Percentiles rank a stretch among this genome's conserved stretches.
phyloP scores from a whole-genome alignment of 176 grass and related monocot species.

The Chrysopogon serrulatus region DNA sequence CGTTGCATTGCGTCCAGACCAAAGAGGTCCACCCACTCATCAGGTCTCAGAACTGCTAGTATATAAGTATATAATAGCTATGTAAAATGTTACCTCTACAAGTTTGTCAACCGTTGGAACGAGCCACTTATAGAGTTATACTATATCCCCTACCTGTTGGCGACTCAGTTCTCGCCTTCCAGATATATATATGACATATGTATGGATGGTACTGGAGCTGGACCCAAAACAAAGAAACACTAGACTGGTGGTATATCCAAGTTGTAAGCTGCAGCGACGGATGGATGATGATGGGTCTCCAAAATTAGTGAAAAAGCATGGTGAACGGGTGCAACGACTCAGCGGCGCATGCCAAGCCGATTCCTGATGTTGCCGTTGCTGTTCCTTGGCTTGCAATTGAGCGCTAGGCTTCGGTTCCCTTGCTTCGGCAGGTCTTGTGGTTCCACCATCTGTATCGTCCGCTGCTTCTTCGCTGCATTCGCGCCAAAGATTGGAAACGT shows the following conservation, averaged over 20 bases:
- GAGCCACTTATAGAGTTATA: background rate
- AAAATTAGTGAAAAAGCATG: background rate
- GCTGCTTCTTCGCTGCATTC: constrained; percentile 57
- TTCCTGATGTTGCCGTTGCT: constrained; percentile 13
- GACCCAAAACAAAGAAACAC: background rate
- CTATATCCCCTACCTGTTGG: background rate
- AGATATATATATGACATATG: background rate
- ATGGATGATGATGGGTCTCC: background rate
- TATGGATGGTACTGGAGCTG: background rate
- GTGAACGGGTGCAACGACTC: background rate
- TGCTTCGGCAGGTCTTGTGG: constrained; percentile 62
- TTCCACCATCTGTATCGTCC: constrained; percentile 65
- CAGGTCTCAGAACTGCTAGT: no score
- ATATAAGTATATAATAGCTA: no score
- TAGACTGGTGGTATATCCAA: background rate
- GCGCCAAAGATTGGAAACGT: background rate
- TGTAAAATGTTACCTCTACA: no score
- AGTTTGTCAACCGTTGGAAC: no score
- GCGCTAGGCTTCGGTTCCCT: constrained; percentile 14
- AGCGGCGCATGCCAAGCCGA: background rate
- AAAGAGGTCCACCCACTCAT: no score
- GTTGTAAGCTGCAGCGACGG: background rate
- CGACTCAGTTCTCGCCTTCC: background rate
- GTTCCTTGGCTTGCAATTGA: constrained; percentile 27
- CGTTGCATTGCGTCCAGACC: no score